Base-by-base conservation (phyloP, 352 stramenopile species). In the Poterioochromonas sp. region DNA sequence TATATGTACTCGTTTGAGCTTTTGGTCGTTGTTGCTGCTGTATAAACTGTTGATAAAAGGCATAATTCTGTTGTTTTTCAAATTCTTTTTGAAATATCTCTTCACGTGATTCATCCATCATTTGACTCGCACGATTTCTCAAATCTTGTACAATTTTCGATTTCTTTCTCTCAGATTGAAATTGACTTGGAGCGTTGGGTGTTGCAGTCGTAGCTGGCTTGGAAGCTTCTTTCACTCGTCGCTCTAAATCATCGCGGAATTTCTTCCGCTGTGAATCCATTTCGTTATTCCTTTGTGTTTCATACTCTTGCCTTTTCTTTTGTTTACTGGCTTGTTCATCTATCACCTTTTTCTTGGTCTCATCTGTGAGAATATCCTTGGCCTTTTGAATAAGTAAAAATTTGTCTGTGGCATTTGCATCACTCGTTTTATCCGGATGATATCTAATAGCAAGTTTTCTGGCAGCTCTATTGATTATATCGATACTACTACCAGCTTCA, bases 341-440 rank as follows among this genome's bases (percentile, higher is more conserved):
- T 39, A 58, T 58, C 3, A 35, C 41, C 15, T 54, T 51, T 18
- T 35, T 8, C 41, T 74, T 74, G 2, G 8, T 54, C 11, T 74
- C 65, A 74, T 74, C 65, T 35, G n/a, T 20, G 2, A 74, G 41
- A 20, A 58, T 58, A 18, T 74, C 65, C 29, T 74, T 74, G 1
- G 65, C 65, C 37, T 54, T 51, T n/a, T 74, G 65, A 58, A 74
- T 35, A 8, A 58, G 26, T 15, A 58, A 37, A 54, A 74, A 74
- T 39, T 58, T 58, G 3, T 8, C 39, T 32, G 65, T 3, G 22
- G 65, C 65, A 15, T 51, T 34, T 29, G 65, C 3, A 26, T 74
- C n/a, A 35, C 1, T 39, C 3, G 37, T 74, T 51, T 54, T 51
- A 34, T 74, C 65, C 8, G 65, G 65, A 74, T 74, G 65, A 54